Evolutionary conservation across 257 asterid species (phyloP), one percentile per base, ranked within the genome.

Genomic region (Solanum gandarillasii): DNA sequence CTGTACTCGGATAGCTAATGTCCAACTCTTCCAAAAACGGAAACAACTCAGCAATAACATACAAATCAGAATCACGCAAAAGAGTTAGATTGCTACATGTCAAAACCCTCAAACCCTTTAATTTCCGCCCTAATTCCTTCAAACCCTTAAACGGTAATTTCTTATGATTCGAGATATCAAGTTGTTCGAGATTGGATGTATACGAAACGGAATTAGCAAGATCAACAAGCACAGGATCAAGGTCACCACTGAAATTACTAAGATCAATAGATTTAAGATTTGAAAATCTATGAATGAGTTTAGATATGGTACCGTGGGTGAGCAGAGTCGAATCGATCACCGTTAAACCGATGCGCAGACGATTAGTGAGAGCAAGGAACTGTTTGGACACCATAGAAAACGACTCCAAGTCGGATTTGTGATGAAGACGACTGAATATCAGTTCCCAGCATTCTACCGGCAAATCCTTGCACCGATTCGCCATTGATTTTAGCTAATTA

Each of bases 371-470:
- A 21, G 83, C 18, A 71, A 79, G 84, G 25, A 89, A 86, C n/a
- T 83, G 89, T 25, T 86, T 86, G 87, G 41, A 81, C 4, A 89
- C 90, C 52, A 82, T 13, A 71, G 90, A 89, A 25, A 89, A 39
- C 21, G 90, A 87, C 25, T 89, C 85, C 7, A 89, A 82, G n/a
- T 79, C 38, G 65, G 79, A 78, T 70, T 81, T 48, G 86, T 74
- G 84, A 86, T 60, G 16, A 6, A 86, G 83, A 12, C 32, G 23
- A 21, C 60, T 86, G 84, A 89, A 86, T 58, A 89, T 86, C 75
- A 86, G 29, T 43, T 81, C 89, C 89, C 90, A 86, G 41, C 89
- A 89, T 48, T 89, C 90, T 29, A 81, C 84, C 10, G 89, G 90
- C 48, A 89, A 46, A 29, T 86, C 36, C 12, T 67, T 86, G 78